phyloP scores from a whole-genome alignment of 768 basidiomycete genomes.

The Rhizopogon salebrosus region DNA sequence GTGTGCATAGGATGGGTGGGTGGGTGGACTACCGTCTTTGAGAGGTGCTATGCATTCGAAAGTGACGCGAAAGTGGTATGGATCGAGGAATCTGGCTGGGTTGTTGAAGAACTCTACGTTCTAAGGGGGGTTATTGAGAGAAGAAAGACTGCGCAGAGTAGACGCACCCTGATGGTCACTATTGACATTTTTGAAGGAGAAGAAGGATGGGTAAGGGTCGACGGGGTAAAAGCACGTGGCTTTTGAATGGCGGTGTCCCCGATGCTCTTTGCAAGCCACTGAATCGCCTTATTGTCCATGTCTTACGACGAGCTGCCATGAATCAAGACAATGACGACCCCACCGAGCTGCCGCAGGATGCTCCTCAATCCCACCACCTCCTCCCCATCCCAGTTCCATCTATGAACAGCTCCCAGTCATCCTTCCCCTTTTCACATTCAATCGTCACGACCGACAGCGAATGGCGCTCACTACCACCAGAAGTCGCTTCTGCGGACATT shows the following conservation, averaged over 20 bases:
- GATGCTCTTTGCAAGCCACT: constrained; percentile 3
- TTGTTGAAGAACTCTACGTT: constrained; percentile 91
- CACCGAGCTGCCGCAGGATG: too few relatives aligned
- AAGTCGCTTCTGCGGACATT: constrained; percentile 52
- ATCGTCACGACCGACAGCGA: constrained; percentile 28
- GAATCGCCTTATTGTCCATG: background rate
- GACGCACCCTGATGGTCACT: constrained; percentile 63
- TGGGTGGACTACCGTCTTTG: constrained; percentile 60
- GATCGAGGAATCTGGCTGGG: constrained; percentile 86
- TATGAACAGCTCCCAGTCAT: constrained; percentile 34
- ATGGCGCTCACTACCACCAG: constrained; percentile 40
- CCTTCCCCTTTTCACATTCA: constrained; percentile 42
- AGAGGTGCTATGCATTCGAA: constrained; percentile 95
- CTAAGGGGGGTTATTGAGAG: constrained; percentile 29
- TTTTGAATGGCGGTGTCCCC: constrained; percentile 1
- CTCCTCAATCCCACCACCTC: constrained; percentile 29
- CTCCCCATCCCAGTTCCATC: constrained; percentile 38
- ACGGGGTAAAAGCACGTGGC: constrained; percentile 7
- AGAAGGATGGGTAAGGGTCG: background rate
- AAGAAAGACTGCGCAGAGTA: too few relatives aligned
- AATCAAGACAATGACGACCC: too few relatives aligned
- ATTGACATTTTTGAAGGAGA: constrained; percentile 46
- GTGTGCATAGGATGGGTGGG: background rate
- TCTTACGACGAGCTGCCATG: background rate
- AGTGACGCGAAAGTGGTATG: constrained; percentile 90